Percentiles rank a stretch among this genome's conserved stretches.
Evolutionary conservation across 345 rosid genomes (phyloP).

Genomic region (Hibiscus trionum): DNA sequence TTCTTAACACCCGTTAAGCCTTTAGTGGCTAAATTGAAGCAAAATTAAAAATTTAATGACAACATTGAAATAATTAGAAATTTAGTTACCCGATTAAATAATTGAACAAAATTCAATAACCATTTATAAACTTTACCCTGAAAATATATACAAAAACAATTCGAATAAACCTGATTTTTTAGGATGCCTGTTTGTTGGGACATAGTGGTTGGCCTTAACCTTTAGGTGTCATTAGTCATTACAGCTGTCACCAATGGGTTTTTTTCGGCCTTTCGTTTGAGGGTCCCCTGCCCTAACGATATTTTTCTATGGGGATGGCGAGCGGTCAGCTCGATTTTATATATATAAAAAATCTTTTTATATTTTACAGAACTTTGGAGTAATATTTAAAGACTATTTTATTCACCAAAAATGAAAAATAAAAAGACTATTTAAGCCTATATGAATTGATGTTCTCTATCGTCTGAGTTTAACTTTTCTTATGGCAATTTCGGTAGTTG

Average conservation of each 20-base stretch:
- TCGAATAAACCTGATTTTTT: neutral
- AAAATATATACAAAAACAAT: neutral
- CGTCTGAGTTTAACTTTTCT: neutral
- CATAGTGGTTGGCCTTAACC: neutral
- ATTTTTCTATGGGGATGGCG: neutral
- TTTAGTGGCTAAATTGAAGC: no score
- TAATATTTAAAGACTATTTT: neutral
- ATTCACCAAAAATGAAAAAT: no score
- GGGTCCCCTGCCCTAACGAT: neutral
- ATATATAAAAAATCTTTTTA: neutral
- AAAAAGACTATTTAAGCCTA: neutral
- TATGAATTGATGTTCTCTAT: neutral
- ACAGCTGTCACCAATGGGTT: conserved; percentile 15
- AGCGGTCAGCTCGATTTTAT: neutral
- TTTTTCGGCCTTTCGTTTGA: neutral
- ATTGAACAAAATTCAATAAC: no score
- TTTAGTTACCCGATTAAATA: no score
- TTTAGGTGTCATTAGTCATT: conserved; percentile 3
- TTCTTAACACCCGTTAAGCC: no score
- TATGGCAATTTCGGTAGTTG: neutral
- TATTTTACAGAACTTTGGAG: neutral
- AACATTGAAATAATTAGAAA: no score
- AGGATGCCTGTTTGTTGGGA: conserved; percentile 3
- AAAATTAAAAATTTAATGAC: no score
- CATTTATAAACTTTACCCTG: no score